Evolutionary conservation across 306 rosid species (phyloP).

Genomic region (Boehmeria nivea): DNA sequence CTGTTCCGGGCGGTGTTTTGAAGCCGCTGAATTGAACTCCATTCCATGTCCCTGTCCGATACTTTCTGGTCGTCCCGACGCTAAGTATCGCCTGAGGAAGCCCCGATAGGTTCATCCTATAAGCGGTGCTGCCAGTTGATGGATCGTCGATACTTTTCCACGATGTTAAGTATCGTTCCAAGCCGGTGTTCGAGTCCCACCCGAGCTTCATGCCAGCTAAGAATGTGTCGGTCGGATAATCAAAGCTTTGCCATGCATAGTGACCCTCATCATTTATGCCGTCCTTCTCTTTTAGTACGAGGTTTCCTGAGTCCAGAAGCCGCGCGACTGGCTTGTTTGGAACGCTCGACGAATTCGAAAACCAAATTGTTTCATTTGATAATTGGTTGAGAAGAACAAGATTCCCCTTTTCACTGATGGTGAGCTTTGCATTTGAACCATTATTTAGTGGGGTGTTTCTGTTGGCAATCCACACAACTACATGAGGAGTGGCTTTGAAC

Average conservation of each 20-base stretch:
- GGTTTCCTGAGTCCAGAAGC: no score
- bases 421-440: neutral
- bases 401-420: neutral
- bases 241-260: conserved; percentile 37
- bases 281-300: no score
- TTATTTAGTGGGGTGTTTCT: neutral
- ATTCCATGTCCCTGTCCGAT: conserved; percentile 16
- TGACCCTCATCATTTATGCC: neutral
- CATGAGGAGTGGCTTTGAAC: no score
- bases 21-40: conserved; percentile 14
- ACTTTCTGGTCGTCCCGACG: neutral
- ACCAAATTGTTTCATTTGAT: conserved; percentile 10
- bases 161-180: neutral
- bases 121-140: neutral
- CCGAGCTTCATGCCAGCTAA: conserved; percentile 25
- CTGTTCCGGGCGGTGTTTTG: neutral
- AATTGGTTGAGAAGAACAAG: neutral
- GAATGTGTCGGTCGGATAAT: conserved; percentile 25
- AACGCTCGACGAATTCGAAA: conserved; percentile 3
- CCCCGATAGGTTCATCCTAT: neutral
- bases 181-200: conserved; percentile 6
- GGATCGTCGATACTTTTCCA: conserved; percentile 7
- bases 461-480: conserved; percentile 1
- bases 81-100: neutral
- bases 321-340: no score